These are phyloP conservation scores for Suillus clintonianus DNA, from an alignment of 768 basidiomycete genomes.

Conservation along the genomic window DNA sequence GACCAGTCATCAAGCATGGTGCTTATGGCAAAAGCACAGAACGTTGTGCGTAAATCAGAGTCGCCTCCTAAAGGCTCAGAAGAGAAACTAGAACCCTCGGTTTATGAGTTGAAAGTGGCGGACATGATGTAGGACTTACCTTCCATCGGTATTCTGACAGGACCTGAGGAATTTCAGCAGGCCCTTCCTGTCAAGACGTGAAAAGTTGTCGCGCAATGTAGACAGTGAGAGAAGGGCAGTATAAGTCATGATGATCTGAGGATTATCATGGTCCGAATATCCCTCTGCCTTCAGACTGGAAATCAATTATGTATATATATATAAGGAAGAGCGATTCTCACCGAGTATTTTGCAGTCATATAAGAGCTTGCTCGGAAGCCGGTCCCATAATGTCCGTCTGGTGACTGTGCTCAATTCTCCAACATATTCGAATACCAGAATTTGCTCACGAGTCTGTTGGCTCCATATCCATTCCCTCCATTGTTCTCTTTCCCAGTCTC, in stretches of 20 bases:
- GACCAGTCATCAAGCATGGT: conserved; percentile 81
- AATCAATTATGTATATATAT: conserved; percentile 6
- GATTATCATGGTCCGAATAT: conserved; percentile 59
- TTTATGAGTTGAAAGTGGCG: conserved; percentile 6
- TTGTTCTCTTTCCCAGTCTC: conserved; percentile 49
- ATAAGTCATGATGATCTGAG: conserved; percentile 93
- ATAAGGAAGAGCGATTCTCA: conserved; percentile 8
- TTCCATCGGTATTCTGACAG: conserved; percentile 83
- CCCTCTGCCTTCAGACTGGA: conserved; percentile 27
- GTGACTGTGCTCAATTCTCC: neutral
- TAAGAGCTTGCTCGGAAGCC: conserved; percentile 79
- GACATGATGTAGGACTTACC: conserved; percentile 46
- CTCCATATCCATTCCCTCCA: conserved; percentile 91
- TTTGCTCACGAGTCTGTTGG: conserved; percentile 64
- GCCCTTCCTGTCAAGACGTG: conserved; percentile 65
- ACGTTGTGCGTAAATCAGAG: conserved; percentile 79
- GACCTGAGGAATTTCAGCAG: conserved; percentile 65
- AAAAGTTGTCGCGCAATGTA: conserved; percentile 85
- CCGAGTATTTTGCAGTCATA: conserved; percentile 46
- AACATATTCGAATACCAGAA: conserved; percentile 10
- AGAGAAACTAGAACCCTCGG: conserved; percentile 53
- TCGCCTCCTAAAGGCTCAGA: conserved; percentile 69
- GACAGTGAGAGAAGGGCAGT: conserved; percentile 83
- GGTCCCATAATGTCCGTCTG: conserved; percentile 60
- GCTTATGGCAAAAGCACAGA: conserved; percentile 85